Evolutionary conservation across 2,329 filamentous ascomycete genomes (phyloP).

Genomic region (Scedosporium boydii): DNA sequence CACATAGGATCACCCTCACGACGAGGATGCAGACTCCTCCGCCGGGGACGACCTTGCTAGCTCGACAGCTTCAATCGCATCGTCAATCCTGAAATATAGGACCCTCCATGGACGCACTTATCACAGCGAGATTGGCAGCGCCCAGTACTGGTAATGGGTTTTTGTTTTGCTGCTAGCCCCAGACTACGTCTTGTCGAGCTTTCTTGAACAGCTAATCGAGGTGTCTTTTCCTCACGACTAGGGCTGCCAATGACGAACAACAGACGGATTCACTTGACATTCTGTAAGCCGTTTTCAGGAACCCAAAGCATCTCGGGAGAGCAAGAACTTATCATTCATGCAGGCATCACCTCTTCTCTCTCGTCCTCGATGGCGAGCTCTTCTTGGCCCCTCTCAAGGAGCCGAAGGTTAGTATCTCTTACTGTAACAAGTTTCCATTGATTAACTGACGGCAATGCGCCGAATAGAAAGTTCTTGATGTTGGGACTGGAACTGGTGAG

Average conservation of each 20-base stretch:
- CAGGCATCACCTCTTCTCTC: slow-evolving; percentile 14
- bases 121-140: slow-evolving; percentile 17
- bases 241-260: slow-evolving; percentile 15
- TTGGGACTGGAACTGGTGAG: not conserved
- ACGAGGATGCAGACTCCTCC: not conserved
- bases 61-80: slow-evolving; percentile 20
- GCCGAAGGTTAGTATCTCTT: slow-evolving; percentile 4
- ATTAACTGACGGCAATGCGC: not conserved
- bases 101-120: slow-evolving; percentile 20
- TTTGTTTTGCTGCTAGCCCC: not conserved
- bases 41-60: slow-evolving; percentile 1
- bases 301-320: slow-evolving; percentile 2
- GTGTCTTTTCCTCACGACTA: not conserved
- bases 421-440: not conserved
- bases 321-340: not conserved
- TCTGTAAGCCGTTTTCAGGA: slow-evolving; percentile 6
- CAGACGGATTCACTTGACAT: slow-evolving; percentile 19
- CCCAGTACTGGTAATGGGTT: slow-evolving; percentile 17
- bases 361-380: slow-evolving; percentile 14
- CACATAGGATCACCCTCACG: not conserved
- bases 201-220: not conserved
- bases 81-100: slow-evolving; percentile 21
- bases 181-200: not conserved
- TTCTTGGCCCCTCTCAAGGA: slow-evolving; percentile 15
- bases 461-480: not conserved